Percentiles rank a stretch among this genome's conserved stretches.
These are phyloP conservation scores for Suhomyces panamericanus DNA, from an alignment of 1,139 yeast genomes.

Conservation along the genomic window DNA sequence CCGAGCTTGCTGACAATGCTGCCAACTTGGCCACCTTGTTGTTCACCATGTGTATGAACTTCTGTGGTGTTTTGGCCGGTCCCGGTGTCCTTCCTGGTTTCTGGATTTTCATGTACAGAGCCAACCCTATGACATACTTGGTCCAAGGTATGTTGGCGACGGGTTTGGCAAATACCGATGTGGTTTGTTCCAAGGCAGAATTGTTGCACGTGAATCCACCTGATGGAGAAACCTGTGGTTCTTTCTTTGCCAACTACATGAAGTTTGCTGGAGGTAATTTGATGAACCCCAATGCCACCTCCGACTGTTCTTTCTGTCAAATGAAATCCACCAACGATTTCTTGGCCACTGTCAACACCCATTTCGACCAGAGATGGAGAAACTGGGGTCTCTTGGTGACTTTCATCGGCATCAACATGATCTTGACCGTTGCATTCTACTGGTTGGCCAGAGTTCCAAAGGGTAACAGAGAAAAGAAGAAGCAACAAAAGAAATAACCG, in stretches of 20 bases:
- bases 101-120: slow-evolving; percentile 62
- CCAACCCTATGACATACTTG: slow-evolving; percentile 68
- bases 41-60: slow-evolving; percentile 67
- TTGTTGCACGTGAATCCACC: slow-evolving; percentile 46
- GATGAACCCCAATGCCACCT: slow-evolving; percentile 40
- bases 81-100: slow-evolving; percentile 50
- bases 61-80: slow-evolving; percentile 81
- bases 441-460: slow-evolving; percentile 34
- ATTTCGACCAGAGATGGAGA: slow-evolving; percentile 61
- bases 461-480: slow-evolving; percentile 31
- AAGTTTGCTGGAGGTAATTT: slow-evolving; percentile 52
- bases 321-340: slow-evolving; percentile 51
- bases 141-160: slow-evolving; percentile 51
- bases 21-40: slow-evolving; percentile 65
- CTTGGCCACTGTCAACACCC: slow-evolving; percentile 43
- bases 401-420: slow-evolving; percentile 24
- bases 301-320: slow-evolving; percentile 54
- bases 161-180: slow-evolving; percentile 53
- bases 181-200: slow-evolving; percentile 51
- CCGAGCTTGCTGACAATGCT: slow-evolving; percentile 70
- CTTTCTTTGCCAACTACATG: slow-evolving; percentile 50
- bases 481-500: slow-evolving; percentile 1
- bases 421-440: slow-evolving; percentile 24
- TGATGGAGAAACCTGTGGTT: slow-evolving; percentile 53
- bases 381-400: slow-evolving; percentile 58